Base-by-base conservation (phyloP, 164 flowering plant species). In the Dillenia suffruticosa region DNA sequence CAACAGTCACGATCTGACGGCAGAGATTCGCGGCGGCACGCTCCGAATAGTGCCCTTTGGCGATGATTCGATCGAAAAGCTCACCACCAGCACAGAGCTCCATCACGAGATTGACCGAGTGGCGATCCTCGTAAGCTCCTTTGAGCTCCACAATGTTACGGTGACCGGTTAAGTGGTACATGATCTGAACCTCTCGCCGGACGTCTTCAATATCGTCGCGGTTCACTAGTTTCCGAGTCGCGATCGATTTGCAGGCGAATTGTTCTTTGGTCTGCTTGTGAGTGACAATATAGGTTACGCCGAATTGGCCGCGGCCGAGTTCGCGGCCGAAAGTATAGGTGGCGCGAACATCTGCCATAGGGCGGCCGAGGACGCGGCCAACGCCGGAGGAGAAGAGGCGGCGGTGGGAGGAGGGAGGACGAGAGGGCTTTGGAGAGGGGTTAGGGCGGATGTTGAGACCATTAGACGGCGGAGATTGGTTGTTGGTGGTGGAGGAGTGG, bases 301-400 rank as follows among this genome's bases (percentile, higher is more conserved):
- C 97, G 79, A 87, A 91, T 63, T 91, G 96, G 8, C 97, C 97
- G 1, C 94, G 88, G 58, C 97, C 97, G 43, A 91, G 88, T 69
- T 88, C 95, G 1, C 81, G 82, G 12, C 97, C 95, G 70, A 90
- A 81, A 19, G 51, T 52, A 84, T 90, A 88, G 22, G 70, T 78
- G 19, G 72, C 44, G 3, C 89, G 77, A 1, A 87, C 87, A 70
- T 90, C 94, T 62, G 79, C 84, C 83, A 90, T 83, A 12, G 90
- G 87, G 8, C 84, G 83, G 64, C 90, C 89, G 24, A 87, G 90
- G 61, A 87, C 79, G 9, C 94, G 79, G 57, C 94, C 94, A 48
- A 48, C 45, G 44, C 74, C 54, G 56, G 78, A 12, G 62, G 65
- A 24, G 53, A 68, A n/a, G 55, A 2, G 51, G 55, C 49, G 64